phyloP scores from a whole-genome alignment of 1,284 basidiomycete genomes.

The Cryptococcus wingfieldii region DNA sequence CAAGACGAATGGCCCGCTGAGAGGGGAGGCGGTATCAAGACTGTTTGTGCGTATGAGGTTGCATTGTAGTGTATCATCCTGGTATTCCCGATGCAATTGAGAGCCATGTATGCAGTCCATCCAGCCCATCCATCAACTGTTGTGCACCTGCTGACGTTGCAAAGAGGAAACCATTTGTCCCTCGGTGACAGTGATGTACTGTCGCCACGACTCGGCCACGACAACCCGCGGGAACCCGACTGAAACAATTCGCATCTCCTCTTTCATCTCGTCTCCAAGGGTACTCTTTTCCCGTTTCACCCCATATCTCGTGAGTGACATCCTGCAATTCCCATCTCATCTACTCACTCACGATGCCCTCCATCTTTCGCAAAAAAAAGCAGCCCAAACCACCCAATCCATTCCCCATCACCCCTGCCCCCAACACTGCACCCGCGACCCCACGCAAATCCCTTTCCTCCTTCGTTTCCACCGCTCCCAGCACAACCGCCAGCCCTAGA shows the following conservation, averaged over 20 bases:
- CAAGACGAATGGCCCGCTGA: too few species aligned
- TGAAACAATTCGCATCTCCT: background rate
- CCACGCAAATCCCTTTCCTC: background rate
- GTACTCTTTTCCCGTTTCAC: background rate
- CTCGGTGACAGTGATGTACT: too few species aligned
- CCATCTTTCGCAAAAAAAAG: background rate
- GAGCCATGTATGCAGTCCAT: background rate
- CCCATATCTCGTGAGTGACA: background rate
- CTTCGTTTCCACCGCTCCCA: background rate
- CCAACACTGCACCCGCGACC: background rate
- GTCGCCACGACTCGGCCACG: too few species aligned
- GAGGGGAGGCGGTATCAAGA: background rate
- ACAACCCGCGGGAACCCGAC: too few species aligned
- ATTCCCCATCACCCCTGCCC: background rate
- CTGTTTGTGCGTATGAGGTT: conserved; percentile 1
- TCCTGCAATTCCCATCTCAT: background rate
- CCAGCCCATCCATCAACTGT: background rate
- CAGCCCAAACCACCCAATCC: background rate
- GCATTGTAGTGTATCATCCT: too few species aligned
- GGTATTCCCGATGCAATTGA: background rate
- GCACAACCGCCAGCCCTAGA: background rate
- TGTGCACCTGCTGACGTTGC: too few species aligned
- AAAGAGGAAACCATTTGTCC: too few species aligned
- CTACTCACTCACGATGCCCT: background rate
- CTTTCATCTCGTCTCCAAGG: background rate